Evolutionary conservation across 2,329 filamentous ascomycete species (phyloP).

Genomic region (Zymoseptoria passerinii): DNA sequence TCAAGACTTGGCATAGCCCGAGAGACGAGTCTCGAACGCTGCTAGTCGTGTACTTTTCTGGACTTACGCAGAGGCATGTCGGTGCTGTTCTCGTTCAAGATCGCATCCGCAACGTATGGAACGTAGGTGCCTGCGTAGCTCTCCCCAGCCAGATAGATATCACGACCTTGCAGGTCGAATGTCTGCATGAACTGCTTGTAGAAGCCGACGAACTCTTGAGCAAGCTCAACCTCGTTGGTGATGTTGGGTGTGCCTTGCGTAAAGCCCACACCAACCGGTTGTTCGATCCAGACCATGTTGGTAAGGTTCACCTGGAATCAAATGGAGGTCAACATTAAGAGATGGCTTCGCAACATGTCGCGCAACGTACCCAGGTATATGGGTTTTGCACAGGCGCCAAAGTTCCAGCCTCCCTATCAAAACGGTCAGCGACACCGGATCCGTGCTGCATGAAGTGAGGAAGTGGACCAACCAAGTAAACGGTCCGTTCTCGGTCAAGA

Average conservation of each 20-base stretch:
- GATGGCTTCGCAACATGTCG: background rate
- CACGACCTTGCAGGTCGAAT: conserved; percentile 42
- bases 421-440: background rate
- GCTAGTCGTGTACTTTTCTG: too few species aligned
- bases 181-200: conserved; percentile 44
- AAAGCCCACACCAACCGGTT: conserved; percentile 43
- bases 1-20: too few species aligned
- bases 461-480: conserved; percentile 30
- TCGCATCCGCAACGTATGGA: conserved; percentile 1
- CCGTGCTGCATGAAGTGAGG: background rate
- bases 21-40: too few species aligned
- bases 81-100: background rate
- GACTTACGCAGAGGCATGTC: conserved; percentile 1
- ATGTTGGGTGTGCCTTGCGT: conserved; percentile 30
- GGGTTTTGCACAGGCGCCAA: conserved; percentile 35
- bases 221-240: conserved; percentile 36
- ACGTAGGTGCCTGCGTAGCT: conserved; percentile 5
- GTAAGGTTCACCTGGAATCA: conserved; percentile 46
- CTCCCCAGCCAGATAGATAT: conserved; percentile 33
- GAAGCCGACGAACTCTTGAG: conserved; percentile 36
- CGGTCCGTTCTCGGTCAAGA: conserved; percentile 14
- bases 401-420: conserved; percentile 27
- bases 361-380: conserved; percentile 34
- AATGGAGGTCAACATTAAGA: background rate
- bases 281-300: conserved; percentile 62